Evolutionary conservation across 2,329 filamentous ascomycete species (phyloP).

Genomic region (Helotiales sp.): DNA sequence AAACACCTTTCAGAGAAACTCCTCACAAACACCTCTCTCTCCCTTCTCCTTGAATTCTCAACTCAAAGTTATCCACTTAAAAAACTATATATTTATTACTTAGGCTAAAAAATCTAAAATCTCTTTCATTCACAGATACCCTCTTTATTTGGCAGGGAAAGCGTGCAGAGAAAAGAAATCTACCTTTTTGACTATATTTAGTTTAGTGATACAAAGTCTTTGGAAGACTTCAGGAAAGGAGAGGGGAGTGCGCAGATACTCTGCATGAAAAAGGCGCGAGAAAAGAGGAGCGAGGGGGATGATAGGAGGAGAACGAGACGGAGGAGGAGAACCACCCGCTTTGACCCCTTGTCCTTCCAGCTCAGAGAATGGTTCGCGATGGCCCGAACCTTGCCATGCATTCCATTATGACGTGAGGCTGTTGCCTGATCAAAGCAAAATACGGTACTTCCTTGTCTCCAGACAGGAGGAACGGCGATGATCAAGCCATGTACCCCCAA

Average conservation of each 20-base stretch:
- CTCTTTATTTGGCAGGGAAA: not conserved
- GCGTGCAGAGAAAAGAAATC: not conserved
- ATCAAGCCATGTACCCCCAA: constrained; percentile 19
- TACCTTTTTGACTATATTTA: no score
- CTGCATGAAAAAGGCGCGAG: constrained; percentile 15
- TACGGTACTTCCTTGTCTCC: no score
- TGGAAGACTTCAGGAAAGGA: not conserved
- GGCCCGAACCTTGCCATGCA: not conserved
- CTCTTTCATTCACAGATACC: not conserved
- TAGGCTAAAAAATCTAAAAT: not conserved
- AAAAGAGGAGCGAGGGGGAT: constrained; percentile 12
- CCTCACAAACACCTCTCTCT: not conserved
- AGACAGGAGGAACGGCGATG: constrained; percentile 22
- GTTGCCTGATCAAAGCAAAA: no score
- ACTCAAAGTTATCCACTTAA: no score
- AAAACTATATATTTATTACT: not conserved
- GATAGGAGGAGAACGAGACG: not conserved
- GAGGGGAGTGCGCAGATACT: constrained; percentile 7
- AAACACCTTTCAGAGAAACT: not conserved
- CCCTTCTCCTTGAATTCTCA: not conserved
- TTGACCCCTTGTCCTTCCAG: not conserved
- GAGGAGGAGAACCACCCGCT: not conserved
- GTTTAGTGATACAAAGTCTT: no score
- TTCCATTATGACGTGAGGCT: constrained; percentile 12
- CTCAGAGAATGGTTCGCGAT: not conserved